Evolutionary conservation across 2,329 filamentous ascomycete species (phyloP), one percentile per base, ranked within the genome.

Genomic region (Sclerotinia borealis): DNA sequence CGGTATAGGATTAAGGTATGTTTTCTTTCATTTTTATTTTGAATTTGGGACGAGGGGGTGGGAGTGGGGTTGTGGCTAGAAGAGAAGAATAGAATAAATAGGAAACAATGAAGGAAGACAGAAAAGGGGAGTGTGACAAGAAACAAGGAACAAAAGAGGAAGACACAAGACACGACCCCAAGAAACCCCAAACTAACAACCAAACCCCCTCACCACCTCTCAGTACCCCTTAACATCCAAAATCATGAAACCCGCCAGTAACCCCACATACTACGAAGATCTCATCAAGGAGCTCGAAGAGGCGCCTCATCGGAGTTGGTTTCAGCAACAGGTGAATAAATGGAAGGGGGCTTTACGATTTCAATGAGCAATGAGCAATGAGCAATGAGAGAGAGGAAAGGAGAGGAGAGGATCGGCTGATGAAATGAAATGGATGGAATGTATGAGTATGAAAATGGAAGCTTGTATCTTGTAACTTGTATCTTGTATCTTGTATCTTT

Each of bases 241-340:
- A 4, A 75, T 88, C 49, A 75, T 88, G 63, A 75, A 78, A 60
- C 86, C 87, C 17, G 80, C 79, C 72, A 86, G 84, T 70, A 85
- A 88, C 68, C 86, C 86, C 43, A 83, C 80, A 0, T 87, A 90
- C 72, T 90, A 87, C 71, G 74, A 77, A 25, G 83, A 87, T 67
- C 74, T 90, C 36, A 72, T 88, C 0, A 78, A 76, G 60, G 87
- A 90, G 73, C 79, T 90, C 29, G 83, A 88, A 41, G 83, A 83
- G 68, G 86, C 84, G 4, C 87, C 86, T 2, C 81, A 77, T 47
- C 77, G 86, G 63, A 80, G 80, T 9, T 85, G 80, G 77, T 71
- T 83, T 27, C 78, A 80, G 56, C 78, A 81, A 60, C 65, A 85
- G 56, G 75, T 77, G 65, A 83, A 87, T 71, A 79, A 79, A 65